Conservation (phyloP, 129 eudicot genomes). For the Artemisia annua region DNA sequence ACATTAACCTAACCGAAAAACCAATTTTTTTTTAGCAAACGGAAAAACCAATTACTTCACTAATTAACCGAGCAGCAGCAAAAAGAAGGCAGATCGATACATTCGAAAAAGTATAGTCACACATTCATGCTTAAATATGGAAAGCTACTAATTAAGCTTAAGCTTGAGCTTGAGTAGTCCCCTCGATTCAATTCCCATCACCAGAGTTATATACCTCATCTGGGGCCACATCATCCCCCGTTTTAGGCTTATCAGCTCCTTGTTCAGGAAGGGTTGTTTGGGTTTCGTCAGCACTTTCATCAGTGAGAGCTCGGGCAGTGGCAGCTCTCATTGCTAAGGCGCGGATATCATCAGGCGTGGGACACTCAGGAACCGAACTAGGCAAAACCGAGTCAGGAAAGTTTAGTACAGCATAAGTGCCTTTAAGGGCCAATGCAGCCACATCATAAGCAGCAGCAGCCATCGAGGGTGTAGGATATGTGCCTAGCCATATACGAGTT, state of each 20-base stretch:
- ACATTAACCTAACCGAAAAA: neutral
- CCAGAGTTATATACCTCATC: neutral
- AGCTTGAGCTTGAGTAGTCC: no score
- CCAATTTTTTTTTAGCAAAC: neutral
- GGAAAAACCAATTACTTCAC: neutral
- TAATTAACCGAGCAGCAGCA: no score
- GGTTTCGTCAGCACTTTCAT: neutral
- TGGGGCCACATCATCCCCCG: no score
- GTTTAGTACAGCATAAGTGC: conserved; percentile 47
- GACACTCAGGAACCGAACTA: conserved; percentile 35
- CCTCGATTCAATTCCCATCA: neutral
- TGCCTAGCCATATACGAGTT: conserved; percentile 73
- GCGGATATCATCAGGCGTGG: conserved; percentile 51
- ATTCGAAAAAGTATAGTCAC: no score
- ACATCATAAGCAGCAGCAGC: conserved; percentile 80
- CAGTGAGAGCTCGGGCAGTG: conserved; percentile 19
- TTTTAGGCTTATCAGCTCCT: neutral
- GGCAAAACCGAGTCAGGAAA: conserved; percentile 42
- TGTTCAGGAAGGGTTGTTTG: neutral
- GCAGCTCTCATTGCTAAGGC: conserved; percentile 49
- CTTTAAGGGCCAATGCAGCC: conserved; percentile 68
- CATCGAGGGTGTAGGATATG: conserved; percentile 66
- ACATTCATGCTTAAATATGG: neutral
- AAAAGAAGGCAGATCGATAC: no score
- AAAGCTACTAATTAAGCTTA: neutral